Base-by-base conservation (phyloP, 176 grass and related monocot genomes). In the Chrysopogon serrulatus region DNA sequence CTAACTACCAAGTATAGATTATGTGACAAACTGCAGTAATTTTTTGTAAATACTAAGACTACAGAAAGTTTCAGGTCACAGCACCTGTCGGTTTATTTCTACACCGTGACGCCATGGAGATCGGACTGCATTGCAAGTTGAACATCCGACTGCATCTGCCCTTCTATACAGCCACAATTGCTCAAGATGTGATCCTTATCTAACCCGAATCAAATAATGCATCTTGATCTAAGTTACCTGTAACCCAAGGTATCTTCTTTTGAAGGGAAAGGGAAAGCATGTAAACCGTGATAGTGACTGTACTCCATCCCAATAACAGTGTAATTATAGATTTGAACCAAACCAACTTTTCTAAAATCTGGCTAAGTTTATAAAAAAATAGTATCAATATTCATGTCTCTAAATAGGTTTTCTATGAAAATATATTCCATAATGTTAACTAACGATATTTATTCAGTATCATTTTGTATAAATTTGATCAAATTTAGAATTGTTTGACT, bases 1-100 rank as follows among this genome's bases (percentile, higher is more conserved):
- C 57, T 85, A 89, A 51, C 87, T 70, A 76, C 42, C 65, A 57
- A 78, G 14, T 48, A 65, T 82, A 90, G 23, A 57, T 90, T 66
- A 65, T 59, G 65, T 10, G 36, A 32, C 48, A 45, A 48, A 68
- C 49, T 60, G 28, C 40, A 57, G 53, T 4, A 56, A 56, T 23
- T 54, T 23, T 54, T 56, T 36, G 21, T 5, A 26, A 42, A 23
- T 15, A 59, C 60, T 76, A 75, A 61, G 31, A 47, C 48, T 73
- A 42, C 18, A 68, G 11, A 33, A 49, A 21, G 74, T 84, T 84
- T 69, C 68, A 60, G 35, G 61, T 65, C 6, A 10, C 51, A 59
- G 30, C 63, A 32, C 64, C 70, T 70, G 79, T 70, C 23, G 8
- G 49, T 31, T 82, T 76, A 61, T 69, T 87, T 37, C n/a, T 49